phyloP scores from a whole-genome alignment of 139 green algal genomes.

The Bryopsis sp. region DNA sequence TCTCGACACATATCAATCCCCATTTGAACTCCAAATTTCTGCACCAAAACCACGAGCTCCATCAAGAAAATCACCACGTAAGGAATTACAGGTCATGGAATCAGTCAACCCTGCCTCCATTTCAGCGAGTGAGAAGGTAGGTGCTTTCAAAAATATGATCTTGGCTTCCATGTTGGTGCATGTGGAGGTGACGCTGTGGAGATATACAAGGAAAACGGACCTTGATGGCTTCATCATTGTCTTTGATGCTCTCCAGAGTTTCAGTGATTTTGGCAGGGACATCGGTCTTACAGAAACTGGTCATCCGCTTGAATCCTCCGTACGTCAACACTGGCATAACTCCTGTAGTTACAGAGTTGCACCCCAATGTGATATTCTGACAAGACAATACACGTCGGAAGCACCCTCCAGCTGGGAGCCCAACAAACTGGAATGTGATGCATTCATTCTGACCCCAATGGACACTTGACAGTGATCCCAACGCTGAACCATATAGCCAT shows the following conservation, averaged over 20 bases:
- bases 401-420: background rate
- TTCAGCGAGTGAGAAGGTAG: background rate
- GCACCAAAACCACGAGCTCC: too few species aligned
- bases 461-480: too few species aligned
- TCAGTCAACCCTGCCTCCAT: too few species aligned
- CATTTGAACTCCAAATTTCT: slow-evolving; percentile 80
- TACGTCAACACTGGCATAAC: slow-evolving; percentile 98
- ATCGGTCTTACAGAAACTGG: slow-evolving; percentile 89
- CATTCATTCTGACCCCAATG: too few species aligned
- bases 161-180: too few species aligned
- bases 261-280: slow-evolving; percentile 69
- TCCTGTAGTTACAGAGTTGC: slow-evolving; percentile 39
- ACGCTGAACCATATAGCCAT: too few species aligned
- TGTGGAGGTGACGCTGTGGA: too few species aligned
- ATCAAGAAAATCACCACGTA: too few species aligned
- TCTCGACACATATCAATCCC: slow-evolving; percentile 81
- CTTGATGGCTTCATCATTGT: slow-evolving; percentile 87
- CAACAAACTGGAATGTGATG: too few species aligned
- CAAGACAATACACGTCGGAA: background rate
- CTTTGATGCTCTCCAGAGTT: slow-evolving; percentile 84
- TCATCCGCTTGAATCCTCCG: slow-evolving; percentile 97
- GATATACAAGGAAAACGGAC: too few species aligned
- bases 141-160: background rate
- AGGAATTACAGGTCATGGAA: too few species aligned
- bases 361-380: too few species aligned